These are phyloP conservation scores for Kwoniella dendrophila DNA, from an alignment of 768 basidiomycete genomes.

Conservation along the genomic window DNA sequence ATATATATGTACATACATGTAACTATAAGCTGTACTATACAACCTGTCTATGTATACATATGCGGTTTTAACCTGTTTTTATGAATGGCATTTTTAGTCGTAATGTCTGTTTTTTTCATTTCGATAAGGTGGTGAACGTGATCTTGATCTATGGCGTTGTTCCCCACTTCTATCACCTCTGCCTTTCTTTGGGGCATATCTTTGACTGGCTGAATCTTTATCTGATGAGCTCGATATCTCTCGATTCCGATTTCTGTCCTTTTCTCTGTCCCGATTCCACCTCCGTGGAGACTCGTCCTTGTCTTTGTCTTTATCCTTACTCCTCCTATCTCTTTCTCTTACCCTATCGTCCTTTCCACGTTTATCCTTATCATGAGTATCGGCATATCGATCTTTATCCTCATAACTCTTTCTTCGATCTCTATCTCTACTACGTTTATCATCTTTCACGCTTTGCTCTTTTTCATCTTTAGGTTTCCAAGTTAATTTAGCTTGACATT, in stretches of 20 bases:
- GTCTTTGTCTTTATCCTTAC: background rate
- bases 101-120: background rate
- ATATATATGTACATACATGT: no score
- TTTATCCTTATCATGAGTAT: no score
- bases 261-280: background rate
- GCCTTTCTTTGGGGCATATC: background rate
- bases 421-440: background rate
- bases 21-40: no score
- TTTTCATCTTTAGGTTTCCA: slow-evolving; percentile 58
- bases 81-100: background rate
- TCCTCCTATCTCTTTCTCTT: no score
- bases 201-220: no score
- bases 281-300: no score
- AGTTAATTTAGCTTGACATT: slow-evolving; percentile 80
- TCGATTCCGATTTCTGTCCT: background rate
- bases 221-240: background rate
- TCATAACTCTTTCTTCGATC: no score
- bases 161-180: background rate
- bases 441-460: slow-evolving; percentile 1
- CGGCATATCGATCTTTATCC: no score
- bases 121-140: background rate
- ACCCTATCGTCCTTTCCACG: no score
- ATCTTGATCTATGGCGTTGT: background rate
- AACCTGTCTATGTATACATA: background rate
- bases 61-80: background rate